Evolutionary conservation across 129 eudicot species (phyloP), one percentile per base, ranked within the genome.

Genomic region (Flaveria linearis): DNA sequence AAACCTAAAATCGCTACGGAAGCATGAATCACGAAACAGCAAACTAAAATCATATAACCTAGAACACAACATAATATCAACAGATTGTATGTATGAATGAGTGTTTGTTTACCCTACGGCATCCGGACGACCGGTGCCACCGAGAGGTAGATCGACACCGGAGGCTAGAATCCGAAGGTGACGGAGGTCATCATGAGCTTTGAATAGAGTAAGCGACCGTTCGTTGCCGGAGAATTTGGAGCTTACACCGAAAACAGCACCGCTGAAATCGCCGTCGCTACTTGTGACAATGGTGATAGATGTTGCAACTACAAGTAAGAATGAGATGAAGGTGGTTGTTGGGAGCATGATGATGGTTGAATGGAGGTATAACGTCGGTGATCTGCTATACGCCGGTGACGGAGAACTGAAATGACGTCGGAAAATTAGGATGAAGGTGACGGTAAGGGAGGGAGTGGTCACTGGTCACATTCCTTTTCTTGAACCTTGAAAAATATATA

Each of bases 61-160:
- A 41, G 5, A 39, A 33, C 17, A 79, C 28, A 16, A 10, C 23
- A 11, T 20, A 10, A 10, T 14, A 20, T 42, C 7, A 4, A 78
- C 14, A 60, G 65, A 50, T 13, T 63, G 46, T 56, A 20, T 63
- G 46, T 56, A 20, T 45, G 39, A 36, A 22, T 18, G 68, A 78
- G 72, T 63, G 47, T 4, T 52, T 61, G 58, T 3, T 76, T 60
- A 81, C 85, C 85, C 85, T 3, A 81, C 77, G 77, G 85, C 80
- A 75, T 81, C 81, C 49, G 81, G 85, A 75, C 81, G 85, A 56
- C 85, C 85, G 72, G 81, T 81, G 15, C 85, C 85, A 49, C 85
- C 85, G 33, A 75, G 76, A 70, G 85, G 85, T 53, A 81, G 73
- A 74, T 69, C 81, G 71, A 75, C 85, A 22, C 81, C 85, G 52